Conservation (phyloP, 2,329 filamentous ascomycete genomes). For the Whalleya microplaca region DNA sequence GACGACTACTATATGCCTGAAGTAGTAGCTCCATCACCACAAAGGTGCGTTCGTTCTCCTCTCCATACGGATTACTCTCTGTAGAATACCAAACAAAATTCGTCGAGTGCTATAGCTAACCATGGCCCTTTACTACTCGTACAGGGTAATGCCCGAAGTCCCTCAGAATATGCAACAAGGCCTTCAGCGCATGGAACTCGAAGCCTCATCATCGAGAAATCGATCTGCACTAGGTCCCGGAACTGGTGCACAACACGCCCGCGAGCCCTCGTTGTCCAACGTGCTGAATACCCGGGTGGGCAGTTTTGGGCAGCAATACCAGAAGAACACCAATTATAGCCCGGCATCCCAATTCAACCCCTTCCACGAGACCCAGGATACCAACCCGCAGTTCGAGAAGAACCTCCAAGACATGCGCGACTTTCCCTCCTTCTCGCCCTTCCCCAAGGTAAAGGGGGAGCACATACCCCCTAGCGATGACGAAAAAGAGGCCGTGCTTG, state of each 20-base stretch:
- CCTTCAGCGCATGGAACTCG: slow-evolving; percentile 86
- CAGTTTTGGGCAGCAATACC: slow-evolving; percentile 37
- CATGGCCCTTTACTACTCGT: slow-evolving; percentile 28
- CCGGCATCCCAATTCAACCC: slow-evolving; percentile 43
- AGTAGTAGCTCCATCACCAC: slow-evolving; percentile 60
- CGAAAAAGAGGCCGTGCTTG: slow-evolving; percentile 87
- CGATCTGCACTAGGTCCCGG: slow-evolving; percentile 36
- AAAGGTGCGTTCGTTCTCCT: slow-evolving; percentile 48
- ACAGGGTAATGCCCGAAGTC: slow-evolving; percentile 90
- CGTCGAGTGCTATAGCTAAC: neutral
- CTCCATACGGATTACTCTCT: neutral
- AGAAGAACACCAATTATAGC: slow-evolving; percentile 38
- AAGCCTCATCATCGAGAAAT: slow-evolving; percentile 62
- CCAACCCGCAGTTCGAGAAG: slow-evolving; percentile 43
- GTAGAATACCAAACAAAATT: neutral
- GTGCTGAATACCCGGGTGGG: slow-evolving; percentile 37
- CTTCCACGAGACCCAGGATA: slow-evolving; percentile 45
- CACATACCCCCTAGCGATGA: slow-evolving; percentile 94
- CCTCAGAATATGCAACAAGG: slow-evolving; percentile 96
- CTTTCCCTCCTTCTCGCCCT: slow-evolving; percentile 84
- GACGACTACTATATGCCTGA: slow-evolving; percentile 67
- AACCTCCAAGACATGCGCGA: slow-evolving; percentile 50
- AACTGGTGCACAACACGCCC: too few relatives aligned
- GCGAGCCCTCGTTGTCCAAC: slow-evolving; percentile 50
- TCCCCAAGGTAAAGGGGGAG: slow-evolving; percentile 82